These are phyloP conservation scores for Neonectria ditissima DNA, from an alignment of 2,329 filamentous ascomycete species.

Conservation along the genomic window DNA sequence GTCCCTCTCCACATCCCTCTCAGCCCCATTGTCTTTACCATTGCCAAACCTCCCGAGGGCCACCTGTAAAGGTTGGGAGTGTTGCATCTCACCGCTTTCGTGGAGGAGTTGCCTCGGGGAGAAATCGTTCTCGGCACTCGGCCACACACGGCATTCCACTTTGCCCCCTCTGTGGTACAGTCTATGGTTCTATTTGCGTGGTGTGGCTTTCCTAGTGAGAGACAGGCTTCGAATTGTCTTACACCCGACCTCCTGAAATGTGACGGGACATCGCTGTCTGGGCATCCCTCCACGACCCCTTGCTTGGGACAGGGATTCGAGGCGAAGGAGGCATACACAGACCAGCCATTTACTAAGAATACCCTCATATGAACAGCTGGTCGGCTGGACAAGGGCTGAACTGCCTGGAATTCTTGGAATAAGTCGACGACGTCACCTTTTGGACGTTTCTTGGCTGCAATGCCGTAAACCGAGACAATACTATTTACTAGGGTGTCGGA, in stretches of 20 bases:
- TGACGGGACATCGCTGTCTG: neutral
- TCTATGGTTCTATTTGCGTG: neutral
- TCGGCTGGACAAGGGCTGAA: neutral
- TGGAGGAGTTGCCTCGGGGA: neutral
- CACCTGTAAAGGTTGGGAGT: neutral
- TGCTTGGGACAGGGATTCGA: neutral
- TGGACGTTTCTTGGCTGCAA: neutral
- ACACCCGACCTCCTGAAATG: neutral
- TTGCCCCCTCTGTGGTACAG: no score
- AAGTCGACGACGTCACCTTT: neutral
- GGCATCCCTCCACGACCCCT: neutral
- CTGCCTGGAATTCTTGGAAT: neutral
- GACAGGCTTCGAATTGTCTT: neutral
- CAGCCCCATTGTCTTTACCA: neutral
- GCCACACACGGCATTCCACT: neutral
- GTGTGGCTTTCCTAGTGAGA: neutral
- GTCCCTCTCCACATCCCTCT: neutral
- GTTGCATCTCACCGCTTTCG: neutral
- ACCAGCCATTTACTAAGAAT: neutral
- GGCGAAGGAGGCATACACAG: neutral
- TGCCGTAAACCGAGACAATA: conserved; percentile 1
- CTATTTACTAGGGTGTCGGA: neutral
- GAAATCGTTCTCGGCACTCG: neutral
- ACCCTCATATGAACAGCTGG: neutral
- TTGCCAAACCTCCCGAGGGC: no score